Evolutionary conservation across 441 rosid genomes (phyloP), one percentile per base, ranked within the genome.

Genomic region (Metrosideros polymorpha): DNA sequence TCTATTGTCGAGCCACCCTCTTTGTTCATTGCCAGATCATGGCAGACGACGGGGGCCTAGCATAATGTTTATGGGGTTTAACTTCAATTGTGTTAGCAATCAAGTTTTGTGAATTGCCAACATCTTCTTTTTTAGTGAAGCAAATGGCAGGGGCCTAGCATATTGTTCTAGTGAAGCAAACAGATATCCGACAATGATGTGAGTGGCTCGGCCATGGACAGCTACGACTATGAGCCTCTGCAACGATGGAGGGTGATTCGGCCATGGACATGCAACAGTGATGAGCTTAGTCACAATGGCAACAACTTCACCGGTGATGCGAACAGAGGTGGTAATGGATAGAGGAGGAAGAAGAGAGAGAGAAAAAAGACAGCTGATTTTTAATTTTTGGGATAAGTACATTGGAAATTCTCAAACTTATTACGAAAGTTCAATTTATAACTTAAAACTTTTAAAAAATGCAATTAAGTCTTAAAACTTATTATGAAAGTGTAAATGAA

Each of bases 311-410:
- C 63, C n/a, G n/a, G n/a, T n/a, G n/a, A n/a, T n/a, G n/a, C n/a
- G n/a, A n/a, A n/a, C n/a, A n/a, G n/a, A n/a, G 5, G 27, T 27
- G 63, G 15, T 0, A 27, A 2, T 7, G 0, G 0, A n/a, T 56
- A 30, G 32, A 56, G 32, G 27, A 56, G 17, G 18, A 3, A 59
- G 35, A 2, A 59, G 66, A 59, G 8, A 59, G 9, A 13, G 17
- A 13, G 6, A 29, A 6, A 7, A n/a, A 1, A 30, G 71, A 9
- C n/a, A 15, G 32, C 9, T 0, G 0, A 22, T 18, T 59, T 29
- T 15, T 29, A 13, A 14, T 14, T n/a, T 59, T n/a, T n/a, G n/a
- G n/a, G n/a, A n/a, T n/a, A n/a, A n/a, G n/a, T n/a, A n/a, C n/a
- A n/a, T n/a, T n/a, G n/a, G n/a, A n/a, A n/a, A n/a, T n/a, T n/a